These are phyloP conservation scores for Phaffomyces thermotolerans DNA, from an alignment of 805 yeast genomes.

Conservation along the genomic window DNA sequence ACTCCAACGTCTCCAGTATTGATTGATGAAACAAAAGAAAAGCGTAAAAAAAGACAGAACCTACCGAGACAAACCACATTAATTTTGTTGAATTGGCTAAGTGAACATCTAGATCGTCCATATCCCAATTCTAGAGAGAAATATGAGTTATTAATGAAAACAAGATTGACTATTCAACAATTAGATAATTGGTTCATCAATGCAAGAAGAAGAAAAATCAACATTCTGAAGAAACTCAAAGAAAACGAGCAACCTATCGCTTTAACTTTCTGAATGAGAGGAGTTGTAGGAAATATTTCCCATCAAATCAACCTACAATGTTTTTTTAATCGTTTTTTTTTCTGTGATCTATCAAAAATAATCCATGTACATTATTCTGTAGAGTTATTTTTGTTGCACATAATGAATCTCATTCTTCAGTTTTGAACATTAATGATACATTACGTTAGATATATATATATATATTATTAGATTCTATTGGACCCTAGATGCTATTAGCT, in stretches of 20 bases:
- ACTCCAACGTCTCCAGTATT: constrained; percentile 5
- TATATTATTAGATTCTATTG: too few relatives aligned
- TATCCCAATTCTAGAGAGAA: constrained; percentile 80
- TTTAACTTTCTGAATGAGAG: constrained; percentile 13
- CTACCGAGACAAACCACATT: constrained; percentile 73
- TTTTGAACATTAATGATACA: too few relatives aligned
- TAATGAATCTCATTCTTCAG: too few relatives aligned
- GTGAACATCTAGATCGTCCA: constrained; percentile 69
- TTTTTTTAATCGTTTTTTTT: too few relatives aligned
- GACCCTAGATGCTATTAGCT: too few relatives aligned
- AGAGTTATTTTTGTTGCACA: too few relatives aligned
- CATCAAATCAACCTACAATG: too few relatives aligned
- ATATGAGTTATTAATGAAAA: constrained; percentile 55
- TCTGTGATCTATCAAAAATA: too few relatives aligned
- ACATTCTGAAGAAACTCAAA: constrained; percentile 19
- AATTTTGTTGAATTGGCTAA: constrained; percentile 63
- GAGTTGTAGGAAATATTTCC: too few relatives aligned
- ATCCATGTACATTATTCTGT: too few relatives aligned
- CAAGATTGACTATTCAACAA: constrained; percentile 77
- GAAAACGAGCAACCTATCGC: constrained; percentile 23
- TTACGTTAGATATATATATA: too few relatives aligned
- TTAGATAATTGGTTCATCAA: constrained; percentile 84
- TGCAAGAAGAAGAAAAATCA: constrained; percentile 70
- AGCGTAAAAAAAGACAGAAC: constrained; percentile 52
- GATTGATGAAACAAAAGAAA: constrained; percentile 8